Evolutionary conservation across 176 grass and related monocot genomes (phyloP), one percentile per base, ranked within the genome.

Genomic region (Carex littledalei): DNA sequence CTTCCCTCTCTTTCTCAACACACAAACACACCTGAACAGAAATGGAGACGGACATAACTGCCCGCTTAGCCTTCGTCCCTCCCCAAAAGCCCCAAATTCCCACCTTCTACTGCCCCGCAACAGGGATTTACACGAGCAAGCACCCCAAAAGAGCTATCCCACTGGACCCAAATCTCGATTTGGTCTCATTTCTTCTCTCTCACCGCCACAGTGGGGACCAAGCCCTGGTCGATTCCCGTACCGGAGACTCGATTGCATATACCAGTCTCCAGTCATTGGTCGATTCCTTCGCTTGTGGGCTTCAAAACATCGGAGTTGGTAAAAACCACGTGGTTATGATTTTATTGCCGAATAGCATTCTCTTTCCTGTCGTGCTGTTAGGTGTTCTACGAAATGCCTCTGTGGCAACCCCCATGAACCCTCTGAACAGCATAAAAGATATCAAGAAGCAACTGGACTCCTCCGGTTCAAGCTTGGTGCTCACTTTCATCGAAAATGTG

Each of bases 111-210:
- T 91, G 79, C 80, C 86, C 86, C 77, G 84, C 64, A 81, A 52
- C 87, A 22, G 94, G 94, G 63, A 68, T 92, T 61, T 94, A 94
- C 87, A 52, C 37, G 15, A 97, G 90, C 85, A 89, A 79, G 34
- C 83, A 92, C 85, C 9, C 86, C 1, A 35, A 87, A 59, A 61
- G 84, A 17, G 35, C 63, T 1, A 88, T 98, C 29, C 91, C 95
- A 1, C 39, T 83, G 20, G 86, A 94, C 41, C 89, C 87, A 11
- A 41, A n/a, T 52, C 85, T 87, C 73, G 92, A 92, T 84, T 78
- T 94, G 81, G 91, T 93, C 14, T 90, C 89, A 29, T 92, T 90
- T 84, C 70, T 98, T 75, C 87, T 94, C 89, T 84, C 92, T 69
- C 86, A 47, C 73, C 5, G 84, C 2, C 95, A 94, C 14, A 20